These are phyloP conservation scores for Coemansia sp. DNA, from an alignment of 192 early-diverging fungal genomes.

Conservation along the genomic window DNA sequence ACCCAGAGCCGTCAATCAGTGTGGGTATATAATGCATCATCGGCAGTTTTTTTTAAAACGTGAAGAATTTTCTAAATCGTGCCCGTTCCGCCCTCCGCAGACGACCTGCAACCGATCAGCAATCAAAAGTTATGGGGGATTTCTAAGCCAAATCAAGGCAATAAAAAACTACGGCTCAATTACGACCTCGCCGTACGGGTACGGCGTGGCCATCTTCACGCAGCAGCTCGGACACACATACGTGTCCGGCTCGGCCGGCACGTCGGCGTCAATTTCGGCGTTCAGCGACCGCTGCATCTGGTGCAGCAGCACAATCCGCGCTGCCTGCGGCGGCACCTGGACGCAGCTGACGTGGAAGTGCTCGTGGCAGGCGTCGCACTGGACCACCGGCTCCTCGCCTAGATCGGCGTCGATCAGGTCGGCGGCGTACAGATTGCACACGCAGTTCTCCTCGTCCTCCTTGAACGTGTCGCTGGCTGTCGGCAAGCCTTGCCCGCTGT, in stretches of 20 bases:
- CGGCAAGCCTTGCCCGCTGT: conserved; percentile 20
- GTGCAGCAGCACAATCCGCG: conserved; percentile 23
- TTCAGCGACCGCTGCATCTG: conserved; percentile 31
- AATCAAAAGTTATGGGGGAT: not conserved
- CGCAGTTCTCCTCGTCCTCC: conserved; percentile 30
- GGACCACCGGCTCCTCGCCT: conserved; percentile 49
- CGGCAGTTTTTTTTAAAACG: conserved; percentile 2
- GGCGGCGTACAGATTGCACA: conserved; percentile 28
- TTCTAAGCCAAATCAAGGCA: not conserved
- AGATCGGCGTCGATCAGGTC: conserved; percentile 8
- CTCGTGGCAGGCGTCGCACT: conserved; percentile 62
- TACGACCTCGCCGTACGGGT: conserved; percentile 42
- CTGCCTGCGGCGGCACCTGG: conserved; percentile 35
- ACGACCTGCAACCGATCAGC: not conserved
- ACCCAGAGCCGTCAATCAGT: not conserved
- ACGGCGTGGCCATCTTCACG: conserved; percentile 9
- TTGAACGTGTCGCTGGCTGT: conserved; percentile 20
- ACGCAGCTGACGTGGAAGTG: conserved; percentile 61
- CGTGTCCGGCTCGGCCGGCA: conserved; percentile 11
- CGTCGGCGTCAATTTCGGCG: conserved; percentile 19
- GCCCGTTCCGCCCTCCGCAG: not conserved
- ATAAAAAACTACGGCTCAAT: conserved; percentile 7
- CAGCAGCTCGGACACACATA: conserved; percentile 45
- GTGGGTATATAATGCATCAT: conserved; percentile 3
- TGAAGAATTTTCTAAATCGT: not conserved